Percentiles rank a stretch among this genome's conserved stretches.
These are phyloP conservation scores for Pleurozium schreberi DNA, from an alignment of 225 moss, liverwort and hornwort species.

Conservation along the genomic window DNA sequence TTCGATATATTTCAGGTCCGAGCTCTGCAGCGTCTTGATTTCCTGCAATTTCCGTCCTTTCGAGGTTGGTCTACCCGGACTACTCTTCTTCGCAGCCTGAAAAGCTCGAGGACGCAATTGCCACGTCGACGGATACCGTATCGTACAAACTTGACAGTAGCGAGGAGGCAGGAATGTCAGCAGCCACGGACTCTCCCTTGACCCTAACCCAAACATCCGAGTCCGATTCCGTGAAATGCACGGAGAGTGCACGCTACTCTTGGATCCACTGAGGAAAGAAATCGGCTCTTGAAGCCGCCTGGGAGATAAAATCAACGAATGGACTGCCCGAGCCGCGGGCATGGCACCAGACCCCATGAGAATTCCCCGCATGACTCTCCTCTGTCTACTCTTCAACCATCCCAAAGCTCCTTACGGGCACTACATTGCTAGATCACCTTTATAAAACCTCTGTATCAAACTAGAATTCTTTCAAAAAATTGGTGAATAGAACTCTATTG, in stretches of 20 bases:
- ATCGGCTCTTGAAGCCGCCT: not conserved
- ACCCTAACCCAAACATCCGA: not conserved
- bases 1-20: conserved; percentile 58
- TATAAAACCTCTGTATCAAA: not conserved
- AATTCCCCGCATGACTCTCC: conserved; percentile 16
- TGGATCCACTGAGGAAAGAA: not conserved
- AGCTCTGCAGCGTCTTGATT: conserved; percentile 18
- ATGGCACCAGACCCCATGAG: conserved; percentile 12
- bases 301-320: conserved; percentile 9
- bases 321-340: conserved; percentile 19
- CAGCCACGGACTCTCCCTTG: not conserved
- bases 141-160: not conserved
- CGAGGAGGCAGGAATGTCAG: not conserved
- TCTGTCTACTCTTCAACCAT: not conserved
- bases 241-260: not conserved
- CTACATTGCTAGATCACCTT: not conserved
- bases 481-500: too few relatives aligned
- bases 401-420: not conserved
- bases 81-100: conserved; percentile 9
- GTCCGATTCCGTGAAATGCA: not conserved
- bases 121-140: not conserved
- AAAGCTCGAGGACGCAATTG: conserved; percentile 5
- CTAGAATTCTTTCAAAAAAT: not conserved
- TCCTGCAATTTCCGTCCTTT: conserved; percentile 30
- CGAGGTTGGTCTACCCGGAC: not conserved